phyloP scores from a whole-genome alignment of 2,329 filamentous ascomycete species.

The Trichoderma simmonsii region DNA sequence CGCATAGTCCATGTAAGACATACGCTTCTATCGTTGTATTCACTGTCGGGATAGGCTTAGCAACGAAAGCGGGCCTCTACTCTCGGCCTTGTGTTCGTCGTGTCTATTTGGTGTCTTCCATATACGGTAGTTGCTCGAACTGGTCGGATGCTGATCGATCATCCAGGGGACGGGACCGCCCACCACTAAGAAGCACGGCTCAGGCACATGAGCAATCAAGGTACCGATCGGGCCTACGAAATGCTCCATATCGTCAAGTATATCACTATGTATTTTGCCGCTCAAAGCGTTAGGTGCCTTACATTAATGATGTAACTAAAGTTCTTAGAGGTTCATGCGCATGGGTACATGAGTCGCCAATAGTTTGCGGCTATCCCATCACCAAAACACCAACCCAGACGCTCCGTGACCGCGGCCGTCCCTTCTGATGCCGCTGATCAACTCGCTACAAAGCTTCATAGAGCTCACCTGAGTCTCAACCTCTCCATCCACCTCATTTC shows the following conservation, averaged over 20 bases:
- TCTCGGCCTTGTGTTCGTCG: neutral
- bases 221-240: neutral
- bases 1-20: neutral
- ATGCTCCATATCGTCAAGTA: neutral
- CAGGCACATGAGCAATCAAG: constrained; percentile 4
- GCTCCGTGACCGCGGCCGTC: neutral
- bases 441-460: neutral
- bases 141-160: neutral
- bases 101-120: neutral
- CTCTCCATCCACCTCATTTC: neutral
- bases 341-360: neutral
- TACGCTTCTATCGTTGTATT: neutral
- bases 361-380: neutral
- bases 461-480: neutral
- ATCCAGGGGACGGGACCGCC: neutral
- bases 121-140: neutral
- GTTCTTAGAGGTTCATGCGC: neutral
- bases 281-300: neutral
- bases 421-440: neutral
- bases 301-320: neutral
- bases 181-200: neutral
- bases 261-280: neutral
- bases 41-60: neutral
- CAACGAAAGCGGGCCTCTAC: neutral
- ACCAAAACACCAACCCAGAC: neutral